phyloP scores from a whole-genome alignment of 352 stramenopile genomes.

The Pythium insidiosum region DNA sequence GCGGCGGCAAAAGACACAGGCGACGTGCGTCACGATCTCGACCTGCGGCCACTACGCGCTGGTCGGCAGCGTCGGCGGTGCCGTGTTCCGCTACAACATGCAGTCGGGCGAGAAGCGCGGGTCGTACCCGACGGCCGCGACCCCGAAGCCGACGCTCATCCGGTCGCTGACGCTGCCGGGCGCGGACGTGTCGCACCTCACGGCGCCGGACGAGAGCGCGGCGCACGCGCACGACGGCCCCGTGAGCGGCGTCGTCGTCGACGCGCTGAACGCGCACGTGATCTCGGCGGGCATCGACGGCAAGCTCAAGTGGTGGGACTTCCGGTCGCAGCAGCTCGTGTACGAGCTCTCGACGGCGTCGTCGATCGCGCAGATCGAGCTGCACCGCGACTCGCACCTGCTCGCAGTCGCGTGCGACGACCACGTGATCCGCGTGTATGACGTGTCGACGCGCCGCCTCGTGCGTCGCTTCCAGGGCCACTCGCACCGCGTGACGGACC shows the following conservation, averaged over 20 bases:
- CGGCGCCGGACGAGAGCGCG: conserved; percentile 20
- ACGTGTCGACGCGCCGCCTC: conserved; percentile 81
- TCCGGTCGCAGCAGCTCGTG: conserved; percentile 61
- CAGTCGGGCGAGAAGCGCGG: conserved; percentile 90
- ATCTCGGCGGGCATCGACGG: conserved; percentile 84
- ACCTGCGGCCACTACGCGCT: conserved; percentile 94
- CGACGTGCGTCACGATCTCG: conserved; percentile 65
- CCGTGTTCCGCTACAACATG: conserved; percentile 95
- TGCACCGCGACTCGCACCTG: conserved; percentile 85
- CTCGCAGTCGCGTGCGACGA: conserved; percentile 86
- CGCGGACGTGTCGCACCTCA: too few relatives aligned
- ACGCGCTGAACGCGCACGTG: conserved; percentile 76
- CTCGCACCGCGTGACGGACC: conserved; percentile 78
- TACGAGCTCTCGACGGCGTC: conserved; percentile 41
- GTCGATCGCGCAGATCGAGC: conserved; percentile 71
- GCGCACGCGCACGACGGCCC: conserved; percentile 56
- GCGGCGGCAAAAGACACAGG: conserved; percentile 55
- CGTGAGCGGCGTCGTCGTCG: conserved; percentile 84
- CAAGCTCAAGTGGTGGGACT: conserved; percentile 88
- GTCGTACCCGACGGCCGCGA: conserved; percentile 82
- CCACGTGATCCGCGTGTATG: conserved; percentile 79
- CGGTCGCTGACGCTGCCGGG: conserved; percentile 55
- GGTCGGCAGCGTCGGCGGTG: conserved; percentile 87
- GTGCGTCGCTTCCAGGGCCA: conserved; percentile 84
- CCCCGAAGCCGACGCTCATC: conserved; percentile 56